A percentile compares a stretch with the other conserved stretches of the same genome.
Evolutionary conservation across 2,329 filamentous ascomycete species (phyloP).

Genomic region (Penicillium sp.): DNA sequence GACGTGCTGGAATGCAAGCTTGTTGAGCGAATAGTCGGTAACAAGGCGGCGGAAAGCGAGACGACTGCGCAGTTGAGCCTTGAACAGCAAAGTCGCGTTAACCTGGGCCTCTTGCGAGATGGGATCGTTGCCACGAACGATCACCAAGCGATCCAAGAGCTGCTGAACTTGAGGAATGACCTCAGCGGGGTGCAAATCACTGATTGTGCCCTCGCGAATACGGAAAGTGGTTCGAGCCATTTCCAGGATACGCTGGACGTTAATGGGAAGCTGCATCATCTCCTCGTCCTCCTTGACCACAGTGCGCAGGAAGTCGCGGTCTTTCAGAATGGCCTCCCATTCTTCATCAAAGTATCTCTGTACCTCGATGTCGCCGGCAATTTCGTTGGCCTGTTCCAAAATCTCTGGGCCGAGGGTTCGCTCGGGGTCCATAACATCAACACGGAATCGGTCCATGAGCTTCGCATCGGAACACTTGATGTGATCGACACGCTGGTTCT

Average conservation of each 20-base stretch:
- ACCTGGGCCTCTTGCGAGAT: constrained; percentile 84
- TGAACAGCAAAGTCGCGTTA: constrained; percentile 88
- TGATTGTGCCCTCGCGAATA: constrained; percentile 79
- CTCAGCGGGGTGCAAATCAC: constrained; percentile 84
- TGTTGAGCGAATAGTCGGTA: constrained; percentile 79
- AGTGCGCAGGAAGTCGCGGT: constrained; percentile 71
- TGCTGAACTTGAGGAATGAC: constrained; percentile 77
- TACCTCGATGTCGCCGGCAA: constrained; percentile 81
- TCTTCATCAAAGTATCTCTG: constrained; percentile 87
- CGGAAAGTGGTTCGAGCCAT: constrained; percentile 88
- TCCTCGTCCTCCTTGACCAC: constrained; percentile 77
- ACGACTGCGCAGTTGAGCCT: constrained; percentile 83
- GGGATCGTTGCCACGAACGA: constrained; percentile 80
- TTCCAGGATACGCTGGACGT: constrained; percentile 86
- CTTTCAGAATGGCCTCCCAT: constrained; percentile 73
- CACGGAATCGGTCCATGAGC: constrained; percentile 77
- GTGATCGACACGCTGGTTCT: constrained; percentile 86
- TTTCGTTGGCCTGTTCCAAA: constrained; percentile 82
- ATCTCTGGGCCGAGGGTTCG: constrained; percentile 65
- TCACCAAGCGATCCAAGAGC: constrained; percentile 72
- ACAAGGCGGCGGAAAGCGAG: constrained; percentile 93
- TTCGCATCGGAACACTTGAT: constrained; percentile 75
- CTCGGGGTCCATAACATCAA: constrained; percentile 78
- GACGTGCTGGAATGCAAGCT: constrained; percentile 88
- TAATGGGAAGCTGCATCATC: constrained; percentile 87